These are phyloP conservation scores for Monilinia polystroma DNA, from an alignment of 2,329 filamentous ascomycete genomes.

Conservation along the genomic window DNA sequence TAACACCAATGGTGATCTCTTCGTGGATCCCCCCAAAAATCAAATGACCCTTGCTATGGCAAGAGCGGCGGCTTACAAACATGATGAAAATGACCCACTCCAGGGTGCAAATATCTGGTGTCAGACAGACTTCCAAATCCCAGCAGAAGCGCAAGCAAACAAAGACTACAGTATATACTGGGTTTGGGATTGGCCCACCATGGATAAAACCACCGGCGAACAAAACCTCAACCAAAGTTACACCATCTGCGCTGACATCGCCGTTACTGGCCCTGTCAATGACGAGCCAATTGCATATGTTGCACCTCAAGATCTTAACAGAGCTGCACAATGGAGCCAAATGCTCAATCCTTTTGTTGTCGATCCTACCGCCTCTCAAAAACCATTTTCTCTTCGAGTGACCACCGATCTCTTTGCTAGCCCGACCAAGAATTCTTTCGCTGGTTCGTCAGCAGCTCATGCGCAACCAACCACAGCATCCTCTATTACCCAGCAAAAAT, in stretches of 20 bases:
- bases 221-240: conserved; percentile 57
- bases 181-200: conserved; percentile 91
- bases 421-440: neutral
- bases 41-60: conserved; percentile 3
- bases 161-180: conserved; percentile 82
- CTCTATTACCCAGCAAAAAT: conserved; percentile 1
- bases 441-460: conserved; percentile 9
- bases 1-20: conserved; percentile 15
- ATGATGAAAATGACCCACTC: conserved; percentile 46
- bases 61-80: conserved; percentile 58
- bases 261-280: conserved; percentile 27
- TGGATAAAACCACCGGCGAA: conserved; percentile 45
- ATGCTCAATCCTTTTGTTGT: conserved; percentile 35
- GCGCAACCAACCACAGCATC: conserved; percentile 1
- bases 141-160: conserved; percentile 59
- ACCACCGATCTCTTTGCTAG: conserved; percentile 19
- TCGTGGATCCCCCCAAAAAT: neutral
- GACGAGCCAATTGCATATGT: conserved; percentile 18
- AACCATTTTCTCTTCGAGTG: conserved; percentile 8
- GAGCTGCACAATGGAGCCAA: conserved; percentile 26
- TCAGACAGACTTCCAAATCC: conserved; percentile 77
- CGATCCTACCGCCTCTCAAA: conserved; percentile 26
- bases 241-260: conserved; percentile 57
- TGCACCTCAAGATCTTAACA: conserved; percentile 22
- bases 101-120: conserved; percentile 65